Conservation (phyloP, 495 filamentous ascomycete species). For the Daldinia decipiens region DNA sequence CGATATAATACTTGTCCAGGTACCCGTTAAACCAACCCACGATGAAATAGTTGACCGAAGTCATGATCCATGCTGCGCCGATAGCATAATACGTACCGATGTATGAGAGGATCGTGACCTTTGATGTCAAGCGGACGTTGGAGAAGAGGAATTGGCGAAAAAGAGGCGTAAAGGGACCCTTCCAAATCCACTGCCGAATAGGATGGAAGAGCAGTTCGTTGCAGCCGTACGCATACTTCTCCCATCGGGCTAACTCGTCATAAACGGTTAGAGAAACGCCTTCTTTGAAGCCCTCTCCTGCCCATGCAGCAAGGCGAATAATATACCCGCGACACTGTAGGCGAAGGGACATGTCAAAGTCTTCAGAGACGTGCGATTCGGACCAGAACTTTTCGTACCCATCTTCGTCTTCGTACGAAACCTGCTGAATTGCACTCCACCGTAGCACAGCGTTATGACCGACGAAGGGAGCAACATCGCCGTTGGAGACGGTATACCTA, state of each 20-base stretch:
- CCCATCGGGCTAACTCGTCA: constrained; percentile 84
- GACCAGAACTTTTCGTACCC: constrained; percentile 87
- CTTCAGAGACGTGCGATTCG: constrained; percentile 82
- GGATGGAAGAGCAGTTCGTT: constrained; percentile 85
- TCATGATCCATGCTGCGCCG: constrained; percentile 81
- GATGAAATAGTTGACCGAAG: constrained; percentile 79
- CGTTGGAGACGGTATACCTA: constrained; percentile 79
- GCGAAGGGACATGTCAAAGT: constrained; percentile 87
- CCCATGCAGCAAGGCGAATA: constrained; percentile 77
- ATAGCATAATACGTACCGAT: constrained; percentile 91
- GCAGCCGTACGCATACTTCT: constrained; percentile 90
- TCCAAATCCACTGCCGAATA: constrained; percentile 69
- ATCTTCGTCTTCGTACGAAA: constrained; percentile 73
- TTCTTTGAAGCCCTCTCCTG: constrained; percentile 82
- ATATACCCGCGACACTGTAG: constrained; percentile 78
- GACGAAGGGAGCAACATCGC: constrained; percentile 83
- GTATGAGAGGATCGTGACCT: constrained; percentile 83
- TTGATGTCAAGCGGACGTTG: constrained; percentile 79
- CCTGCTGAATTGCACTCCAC: constrained; percentile 81
- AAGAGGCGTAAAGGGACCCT: constrained; percentile 77
- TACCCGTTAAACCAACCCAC: constrained; percentile 79
- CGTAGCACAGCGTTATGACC: constrained; percentile 83
- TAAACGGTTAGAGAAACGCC: constrained; percentile 87
- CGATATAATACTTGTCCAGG: constrained; percentile 79
- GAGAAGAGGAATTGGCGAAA: constrained; percentile 77